Evolutionary conservation across 345 rosid species (phyloP).

Genomic region (Hibiscus trionum): DNA sequence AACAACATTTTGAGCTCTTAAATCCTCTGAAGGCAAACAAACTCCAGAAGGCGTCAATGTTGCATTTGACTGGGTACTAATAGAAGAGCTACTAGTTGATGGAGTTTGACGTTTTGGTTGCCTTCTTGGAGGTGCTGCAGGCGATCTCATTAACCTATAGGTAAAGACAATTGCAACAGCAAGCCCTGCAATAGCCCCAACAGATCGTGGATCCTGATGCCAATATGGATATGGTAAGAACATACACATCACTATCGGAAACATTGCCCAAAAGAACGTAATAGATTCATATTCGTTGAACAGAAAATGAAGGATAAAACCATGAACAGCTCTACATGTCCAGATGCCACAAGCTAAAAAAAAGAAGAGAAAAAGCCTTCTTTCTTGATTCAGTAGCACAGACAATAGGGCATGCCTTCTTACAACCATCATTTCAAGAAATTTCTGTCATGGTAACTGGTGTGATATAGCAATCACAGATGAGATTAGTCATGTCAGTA

Average conservation of each 20-base stretch:
- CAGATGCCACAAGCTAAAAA: no score
- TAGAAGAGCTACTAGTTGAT: slow-evolving; percentile 37
- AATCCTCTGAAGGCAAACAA: slow-evolving; percentile 51
- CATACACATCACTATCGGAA: background rate
- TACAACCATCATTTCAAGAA: no score
- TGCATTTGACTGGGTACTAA: slow-evolving; percentile 35
- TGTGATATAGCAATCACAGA: no score
- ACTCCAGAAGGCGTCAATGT: slow-evolving; percentile 29
- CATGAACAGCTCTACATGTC: background rate
- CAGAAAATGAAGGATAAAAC: background rate
- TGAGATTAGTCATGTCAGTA: background rate
- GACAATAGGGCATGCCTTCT: no score
- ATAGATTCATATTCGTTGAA: background rate
- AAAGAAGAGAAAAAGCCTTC: no score
- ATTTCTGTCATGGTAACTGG: no score
- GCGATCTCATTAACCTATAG: slow-evolving; percentile 72
- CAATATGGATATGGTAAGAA: slow-evolving; percentile 14
- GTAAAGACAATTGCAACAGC: slow-evolving; percentile 85
- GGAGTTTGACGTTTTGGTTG: slow-evolving; percentile 63
- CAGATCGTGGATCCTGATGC: slow-evolving; percentile 73
- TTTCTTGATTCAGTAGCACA: no score
- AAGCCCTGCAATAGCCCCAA: slow-evolving; percentile 91
- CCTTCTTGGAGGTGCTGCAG: slow-evolving; percentile 58
- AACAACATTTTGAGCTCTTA: slow-evolving; percentile 56
- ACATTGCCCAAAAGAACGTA: background rate